Conservation (phyloP, 1,139 yeast genomes). For the Blastobotrys buckinghamii region DNA sequence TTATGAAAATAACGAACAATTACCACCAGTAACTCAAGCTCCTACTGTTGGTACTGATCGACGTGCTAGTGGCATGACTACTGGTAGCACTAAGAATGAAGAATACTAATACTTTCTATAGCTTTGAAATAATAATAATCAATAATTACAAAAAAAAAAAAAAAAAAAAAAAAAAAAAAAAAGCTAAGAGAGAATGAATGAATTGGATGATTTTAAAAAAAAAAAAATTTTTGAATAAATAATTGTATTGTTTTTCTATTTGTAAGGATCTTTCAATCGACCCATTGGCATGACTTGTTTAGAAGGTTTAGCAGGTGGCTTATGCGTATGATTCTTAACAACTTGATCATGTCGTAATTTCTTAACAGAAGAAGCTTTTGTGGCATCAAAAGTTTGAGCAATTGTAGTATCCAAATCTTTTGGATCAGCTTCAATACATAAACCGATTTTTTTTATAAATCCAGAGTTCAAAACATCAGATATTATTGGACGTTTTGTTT, state of each 20-base stretch:
- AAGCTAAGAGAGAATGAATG: neutral
- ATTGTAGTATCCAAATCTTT: constrained; percentile 11
- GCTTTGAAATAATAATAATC: neutral
- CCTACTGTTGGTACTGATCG: neutral
- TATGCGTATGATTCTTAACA: constrained; percentile 22
- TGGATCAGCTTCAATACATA: constrained; percentile 50
- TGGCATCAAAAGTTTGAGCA: constrained; percentile 14
- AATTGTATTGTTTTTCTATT: constrained; percentile 1
- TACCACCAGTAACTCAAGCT: neutral
- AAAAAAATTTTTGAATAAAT: neutral
- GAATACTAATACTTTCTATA: neutral
- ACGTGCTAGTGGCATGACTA: constrained; percentile 6
- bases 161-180: no score
- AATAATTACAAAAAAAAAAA: neutral
- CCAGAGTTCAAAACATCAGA: constrained; percentile 65
- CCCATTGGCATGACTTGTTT: constrained; percentile 12
- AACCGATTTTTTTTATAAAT: constrained; percentile 70
- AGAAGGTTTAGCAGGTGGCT: constrained; percentile 17
- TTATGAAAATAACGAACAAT: constrained; percentile 3
- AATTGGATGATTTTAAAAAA: neutral
- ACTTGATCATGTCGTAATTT: constrained; percentile 16
- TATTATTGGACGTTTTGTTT: constrained; percentile 64
- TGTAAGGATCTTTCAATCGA: constrained; percentile 16
- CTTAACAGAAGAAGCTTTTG: constrained; percentile 13
- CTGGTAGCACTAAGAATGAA: constrained; percentile 4